Evolutionary conservation across 306 rosid genomes (phyloP).

Genomic region (Rosa lucieae): DNA sequence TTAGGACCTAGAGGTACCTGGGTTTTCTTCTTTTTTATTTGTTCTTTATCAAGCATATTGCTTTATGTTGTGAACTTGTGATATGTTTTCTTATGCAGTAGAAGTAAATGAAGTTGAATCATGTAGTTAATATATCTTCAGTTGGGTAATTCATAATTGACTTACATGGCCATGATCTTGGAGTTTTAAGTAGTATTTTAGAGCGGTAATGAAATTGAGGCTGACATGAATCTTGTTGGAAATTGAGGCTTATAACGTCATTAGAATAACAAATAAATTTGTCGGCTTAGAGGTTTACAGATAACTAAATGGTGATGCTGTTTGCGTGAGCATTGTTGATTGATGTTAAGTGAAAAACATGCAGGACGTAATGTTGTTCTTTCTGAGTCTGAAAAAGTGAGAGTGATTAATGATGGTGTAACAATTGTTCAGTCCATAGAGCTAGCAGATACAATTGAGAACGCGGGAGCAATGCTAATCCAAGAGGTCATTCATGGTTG

Average conservation of each 20-base stretch:
- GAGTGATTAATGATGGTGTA: slow-evolving; percentile 87
- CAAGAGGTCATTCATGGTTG: slow-evolving; percentile 88
- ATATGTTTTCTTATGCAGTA: background rate
- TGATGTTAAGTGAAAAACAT: slow-evolving; percentile 19
- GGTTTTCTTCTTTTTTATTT: slow-evolving; percentile 4
- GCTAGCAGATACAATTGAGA: slow-evolving; percentile 84
- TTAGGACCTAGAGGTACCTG: slow-evolving; percentile 85
- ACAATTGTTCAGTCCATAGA: slow-evolving; percentile 90
- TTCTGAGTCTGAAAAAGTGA: slow-evolving; percentile 63
- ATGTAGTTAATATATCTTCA: background rate
- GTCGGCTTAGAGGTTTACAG: background rate
- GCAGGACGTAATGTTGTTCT: slow-evolving; percentile 96
- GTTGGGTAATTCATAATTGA: background rate
- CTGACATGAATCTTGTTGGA: background rate
- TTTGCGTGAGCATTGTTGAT: slow-evolving; percentile 12
- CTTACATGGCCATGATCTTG: background rate
- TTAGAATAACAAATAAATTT: background rate
- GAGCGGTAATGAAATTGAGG: background rate
- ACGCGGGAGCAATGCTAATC: slow-evolving; percentile 93
- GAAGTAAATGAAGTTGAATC: background rate
- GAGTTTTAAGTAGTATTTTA: background rate
- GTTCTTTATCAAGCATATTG: background rate
- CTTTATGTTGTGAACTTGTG: background rate
- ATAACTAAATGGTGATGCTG: slow-evolving; percentile 8
- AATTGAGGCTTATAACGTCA: background rate